These are phyloP conservation scores for Macrolepiota albuminosa DNA, from an alignment of 768 basidiomycete genomes.

Conservation along the genomic window DNA sequence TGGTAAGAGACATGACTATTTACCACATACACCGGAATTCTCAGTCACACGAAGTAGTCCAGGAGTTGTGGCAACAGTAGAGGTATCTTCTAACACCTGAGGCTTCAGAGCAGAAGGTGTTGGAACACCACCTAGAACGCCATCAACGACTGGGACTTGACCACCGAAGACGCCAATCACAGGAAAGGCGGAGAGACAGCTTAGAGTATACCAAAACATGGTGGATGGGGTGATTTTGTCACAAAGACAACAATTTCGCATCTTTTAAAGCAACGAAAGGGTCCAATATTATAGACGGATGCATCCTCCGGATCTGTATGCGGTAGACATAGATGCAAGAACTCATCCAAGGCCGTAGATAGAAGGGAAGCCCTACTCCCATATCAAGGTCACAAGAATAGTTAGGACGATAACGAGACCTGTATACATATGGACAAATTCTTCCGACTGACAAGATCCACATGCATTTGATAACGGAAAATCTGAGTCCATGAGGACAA, in stretches of 20 bases:
- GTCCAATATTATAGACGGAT: not conserved
- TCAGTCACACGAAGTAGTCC: slow-evolving; percentile 52
- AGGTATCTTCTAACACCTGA: slow-evolving; percentile 13
- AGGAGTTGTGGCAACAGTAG: slow-evolving; percentile 24
- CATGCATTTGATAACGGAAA: not conserved
- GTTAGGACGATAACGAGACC: not conserved
- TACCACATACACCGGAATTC: slow-evolving; percentile 61
- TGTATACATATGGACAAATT: not conserved
- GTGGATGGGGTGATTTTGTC: not conserved
- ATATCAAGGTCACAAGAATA: not conserved
- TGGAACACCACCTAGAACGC: slow-evolving; percentile 45
- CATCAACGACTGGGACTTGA: slow-evolving; percentile 46
- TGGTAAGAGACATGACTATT: slow-evolving; percentile 1
- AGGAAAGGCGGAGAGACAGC: slow-evolving; percentile 3
- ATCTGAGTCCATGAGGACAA: not conserved
- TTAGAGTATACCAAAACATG: slow-evolving; percentile 6
- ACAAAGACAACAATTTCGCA: not conserved
- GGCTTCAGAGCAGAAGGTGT: slow-evolving; percentile 12
- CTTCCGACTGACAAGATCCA: not conserved
- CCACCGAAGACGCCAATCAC: slow-evolving; percentile 18
- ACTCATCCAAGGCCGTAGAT: not conserved
- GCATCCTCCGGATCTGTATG: slow-evolving; percentile 16
- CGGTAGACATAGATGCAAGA: not conserved
- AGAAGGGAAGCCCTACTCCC: not conserved
- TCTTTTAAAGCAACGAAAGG: slow-evolving; percentile 1